Conservation (phyloP, 768 basidiomycete genomes). For the Trametes punicea region DNA sequence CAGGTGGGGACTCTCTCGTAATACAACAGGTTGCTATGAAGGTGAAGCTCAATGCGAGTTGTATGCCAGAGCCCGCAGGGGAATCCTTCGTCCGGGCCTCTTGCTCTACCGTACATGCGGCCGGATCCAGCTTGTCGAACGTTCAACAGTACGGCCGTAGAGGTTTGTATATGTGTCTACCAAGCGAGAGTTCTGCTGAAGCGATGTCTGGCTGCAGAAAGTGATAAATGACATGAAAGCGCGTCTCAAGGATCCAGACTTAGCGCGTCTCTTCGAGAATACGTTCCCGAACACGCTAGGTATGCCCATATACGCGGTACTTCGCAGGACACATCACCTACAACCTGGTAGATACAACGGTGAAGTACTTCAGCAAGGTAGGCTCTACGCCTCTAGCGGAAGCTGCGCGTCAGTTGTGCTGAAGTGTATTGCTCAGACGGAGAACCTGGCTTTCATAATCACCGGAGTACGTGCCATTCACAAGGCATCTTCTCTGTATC, state of each 20-base stretch:
- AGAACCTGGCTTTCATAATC: constrained; percentile 77
- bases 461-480: constrained; percentile 52
- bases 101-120: constrained; percentile 70
- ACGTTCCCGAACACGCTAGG: constrained; percentile 82
- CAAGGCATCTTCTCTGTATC: background rate
- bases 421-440: constrained; percentile 35
- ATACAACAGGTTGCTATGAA: constrained; percentile 16
- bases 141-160: constrained; percentile 72
- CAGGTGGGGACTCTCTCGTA: constrained; percentile 34
- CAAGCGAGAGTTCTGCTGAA: background rate
- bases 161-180: constrained; percentile 40
- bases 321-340: too few species aligned
- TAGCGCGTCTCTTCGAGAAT: constrained; percentile 78
- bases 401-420: background rate
- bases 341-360: constrained; percentile 59
- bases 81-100: constrained; percentile 53
- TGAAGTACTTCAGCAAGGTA: constrained; percentile 69
- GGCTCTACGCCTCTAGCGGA: constrained; percentile 5
- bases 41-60: background rate
- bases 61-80: constrained; percentile 53
- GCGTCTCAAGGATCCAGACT: constrained; percentile 70
- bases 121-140: constrained; percentile 68
- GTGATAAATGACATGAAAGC: constrained; percentile 73
- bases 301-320: constrained; percentile 28
- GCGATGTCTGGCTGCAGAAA: constrained; percentile 39